Base-by-base conservation (phyloP, 257 asterid species). In the Striga asiatica region DNA sequence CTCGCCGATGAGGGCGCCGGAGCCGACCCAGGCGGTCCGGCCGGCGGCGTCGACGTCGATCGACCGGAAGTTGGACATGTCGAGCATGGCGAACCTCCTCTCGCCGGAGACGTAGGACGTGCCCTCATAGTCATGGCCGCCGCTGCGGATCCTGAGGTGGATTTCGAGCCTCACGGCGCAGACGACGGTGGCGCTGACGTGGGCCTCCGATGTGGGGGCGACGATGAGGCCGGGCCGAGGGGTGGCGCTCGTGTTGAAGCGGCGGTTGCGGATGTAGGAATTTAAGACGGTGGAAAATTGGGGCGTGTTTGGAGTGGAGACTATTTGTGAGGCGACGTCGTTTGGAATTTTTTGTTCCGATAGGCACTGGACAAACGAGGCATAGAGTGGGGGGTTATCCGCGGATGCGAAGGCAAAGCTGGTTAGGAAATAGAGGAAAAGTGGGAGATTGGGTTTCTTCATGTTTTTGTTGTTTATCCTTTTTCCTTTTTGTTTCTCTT, bases 101-200 rank as follows among this genome's bases (percentile, higher is more conserved):
- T 71, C 22, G 50, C 5, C 58, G 46, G 81, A 69, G 20, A 76
- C 81, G 39, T 77, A 77, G 8, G 88, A 80, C 6, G 66, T 54
- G 41, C 88, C 84, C 45, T 80, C 84, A 24, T 67, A 80, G 55
- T 80, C 88, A 23, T 80, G 84, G 54, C 88, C 88, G 57, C 84
- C 88, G 69, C 84, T 77, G 49, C 84, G 82, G 70, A 75, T 77
- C 50, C 68, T 80, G 21, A 80, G 78, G 14, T 71, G 73, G 58
- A 66, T 31, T 23, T 41, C 54, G 14, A 66, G 54, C 16, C 67
- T 50, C 49, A 63, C 72, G 60, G 81, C 58, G 73, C 81, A 77
- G 38, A 71, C 24, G 42, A 74, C 76, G 46, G 79, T 76, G 68
- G 73, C 74, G 61, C 67, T 55, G 56, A 77, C 69, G 1, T 80